Evolutionary conservation across 208 protist species (phyloP), one percentile per base, ranked within the genome.

Genomic region (Crithidia bombi): DNA sequence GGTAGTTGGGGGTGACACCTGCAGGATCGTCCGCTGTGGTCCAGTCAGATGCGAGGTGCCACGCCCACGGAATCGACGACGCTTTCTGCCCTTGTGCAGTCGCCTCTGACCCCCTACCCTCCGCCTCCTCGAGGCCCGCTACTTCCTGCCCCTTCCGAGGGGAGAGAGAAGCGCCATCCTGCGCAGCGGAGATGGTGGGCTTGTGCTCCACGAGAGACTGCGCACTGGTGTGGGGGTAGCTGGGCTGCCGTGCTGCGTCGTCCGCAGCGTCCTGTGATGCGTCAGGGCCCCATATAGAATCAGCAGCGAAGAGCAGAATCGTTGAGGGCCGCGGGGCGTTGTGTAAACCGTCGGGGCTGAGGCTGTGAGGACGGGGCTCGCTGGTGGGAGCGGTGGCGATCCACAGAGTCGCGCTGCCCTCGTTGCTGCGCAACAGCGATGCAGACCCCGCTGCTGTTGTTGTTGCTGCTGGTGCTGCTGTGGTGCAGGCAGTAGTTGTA

Each of bases 21-120:
- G 36, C 39, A 19, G 5, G 35, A 21, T 63, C 52, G 11, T 65
- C 70, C 5, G 12, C 21, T 50, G 62, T 58, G 17, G 5, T 28
- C 61, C 59, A 68, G 3, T 28, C 39, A 17, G 30, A 19, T 12
- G 39, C 23, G 7, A 19, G 14, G 25, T 75, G 59, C 21, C 62
- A 51, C 33, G 70, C 35, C 70, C 70, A 75, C 49, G 61, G 70
- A 41, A 75, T 58, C 59, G 41, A 17, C 21, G 59, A 49, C 25
- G 15, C 9, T n/a, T n/a, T n/a, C n/a, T n/a, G n/a, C n/a, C n/a
- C n/a, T n/a, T n/a, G n/a, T n/a, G n/a, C n/a, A n/a, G n/a, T n/a
- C n/a, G n/a, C n/a, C n/a, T n/a, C n/a, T n/a, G n/a, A n/a, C n/a
- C n/a, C n/a, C n/a, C n/a, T n/a, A n/a, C n/a, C 57, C 19, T 64